Evolutionary conservation across 768 basidiomycete genomes (phyloP).

Genomic region (Mycena floridula): DNA sequence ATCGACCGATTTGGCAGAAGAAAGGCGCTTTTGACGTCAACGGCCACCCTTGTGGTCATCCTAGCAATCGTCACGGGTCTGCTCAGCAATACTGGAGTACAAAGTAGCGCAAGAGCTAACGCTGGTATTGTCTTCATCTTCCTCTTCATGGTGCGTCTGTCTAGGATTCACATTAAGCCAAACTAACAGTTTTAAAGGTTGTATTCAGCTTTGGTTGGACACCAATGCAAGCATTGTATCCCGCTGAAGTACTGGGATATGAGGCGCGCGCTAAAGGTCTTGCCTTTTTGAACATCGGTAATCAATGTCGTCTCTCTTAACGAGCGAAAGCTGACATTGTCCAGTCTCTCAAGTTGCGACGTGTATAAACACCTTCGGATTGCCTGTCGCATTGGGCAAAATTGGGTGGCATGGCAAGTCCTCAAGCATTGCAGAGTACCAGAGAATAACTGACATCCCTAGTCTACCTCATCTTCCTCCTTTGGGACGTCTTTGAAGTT

Average conservation of each 20-base stretch:
- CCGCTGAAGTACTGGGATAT: constrained; percentile 45
- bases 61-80: constrained; percentile 43
- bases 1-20: constrained; percentile 46
- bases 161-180: too few species aligned
- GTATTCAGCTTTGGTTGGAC: constrained; percentile 53
- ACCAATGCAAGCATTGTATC: constrained; percentile 52
- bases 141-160: constrained; percentile 46
- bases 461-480: constrained; percentile 46
- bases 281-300: constrained; percentile 37
- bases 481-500: constrained; percentile 44
- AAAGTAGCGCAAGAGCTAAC: constrained; percentile 28
- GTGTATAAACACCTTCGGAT: constrained; percentile 45
- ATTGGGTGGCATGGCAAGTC: constrained; percentile 40
- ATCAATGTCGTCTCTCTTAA: too few species aligned
- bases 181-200: too few species aligned
- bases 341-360: constrained; percentile 34
- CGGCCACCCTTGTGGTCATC: constrained; percentile 28
- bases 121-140: constrained; percentile 49
- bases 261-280: constrained; percentile 48
- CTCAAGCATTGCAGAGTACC: background rate
- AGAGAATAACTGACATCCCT: constrained; percentile 1
- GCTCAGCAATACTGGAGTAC: constrained; percentile 27
- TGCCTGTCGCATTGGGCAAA: constrained; percentile 40
- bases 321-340: too few species aligned
- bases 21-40: constrained; percentile 34